phyloP scores from a whole-genome alignment of 768 basidiomycete species.

The Artomyces pyxidatus region DNA sequence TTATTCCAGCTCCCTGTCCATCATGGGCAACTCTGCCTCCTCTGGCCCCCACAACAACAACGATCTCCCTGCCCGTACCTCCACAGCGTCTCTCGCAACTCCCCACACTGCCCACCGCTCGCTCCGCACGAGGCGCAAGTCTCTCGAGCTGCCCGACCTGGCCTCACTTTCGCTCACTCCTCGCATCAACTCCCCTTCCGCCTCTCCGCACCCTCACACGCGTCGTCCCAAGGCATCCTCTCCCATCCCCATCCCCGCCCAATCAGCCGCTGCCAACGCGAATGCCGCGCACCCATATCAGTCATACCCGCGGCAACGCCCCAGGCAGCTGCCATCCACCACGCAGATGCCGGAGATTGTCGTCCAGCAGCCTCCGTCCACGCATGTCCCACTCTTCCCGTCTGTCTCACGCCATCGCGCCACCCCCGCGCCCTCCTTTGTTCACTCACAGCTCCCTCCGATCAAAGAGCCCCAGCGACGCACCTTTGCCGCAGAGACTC shows the following conservation, averaged over 20 bases:
- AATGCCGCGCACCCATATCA: slow-evolving; percentile 14
- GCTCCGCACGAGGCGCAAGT: slow-evolving; percentile 61
- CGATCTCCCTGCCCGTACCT: neutral
- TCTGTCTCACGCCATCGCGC: slow-evolving; percentile 21
- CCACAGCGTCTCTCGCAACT: slow-evolving; percentile 27
- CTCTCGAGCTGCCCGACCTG: slow-evolving; percentile 71
- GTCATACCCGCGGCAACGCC: slow-evolving; percentile 7
- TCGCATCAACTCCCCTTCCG: slow-evolving; percentile 27
- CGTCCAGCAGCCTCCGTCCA: too few species aligned
- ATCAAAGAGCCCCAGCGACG: slow-evolving; percentile 28
- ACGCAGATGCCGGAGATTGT: slow-evolving; percentile 32
- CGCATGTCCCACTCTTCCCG: slow-evolving; percentile 30
- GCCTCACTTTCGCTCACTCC: slow-evolving; percentile 41
- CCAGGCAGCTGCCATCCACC: slow-evolving; percentile 16
- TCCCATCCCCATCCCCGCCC: slow-evolving; percentile 39
- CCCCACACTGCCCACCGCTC: slow-evolving; percentile 45
- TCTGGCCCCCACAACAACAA: slow-evolving; percentile 3
- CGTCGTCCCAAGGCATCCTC: slow-evolving; percentile 37
- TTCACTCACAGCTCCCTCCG: slow-evolving; percentile 47
- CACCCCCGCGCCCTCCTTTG: slow-evolving; percentile 18
- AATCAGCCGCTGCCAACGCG: slow-evolving; percentile 17
- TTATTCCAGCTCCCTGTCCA: too few species aligned
- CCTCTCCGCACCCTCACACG: slow-evolving; percentile 33
- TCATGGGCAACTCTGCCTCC: neutral
- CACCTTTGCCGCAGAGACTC: slow-evolving; percentile 47